phyloP scores from a whole-genome alignment of 208 protist species.

The Naegleria lovaniensis region DNA sequence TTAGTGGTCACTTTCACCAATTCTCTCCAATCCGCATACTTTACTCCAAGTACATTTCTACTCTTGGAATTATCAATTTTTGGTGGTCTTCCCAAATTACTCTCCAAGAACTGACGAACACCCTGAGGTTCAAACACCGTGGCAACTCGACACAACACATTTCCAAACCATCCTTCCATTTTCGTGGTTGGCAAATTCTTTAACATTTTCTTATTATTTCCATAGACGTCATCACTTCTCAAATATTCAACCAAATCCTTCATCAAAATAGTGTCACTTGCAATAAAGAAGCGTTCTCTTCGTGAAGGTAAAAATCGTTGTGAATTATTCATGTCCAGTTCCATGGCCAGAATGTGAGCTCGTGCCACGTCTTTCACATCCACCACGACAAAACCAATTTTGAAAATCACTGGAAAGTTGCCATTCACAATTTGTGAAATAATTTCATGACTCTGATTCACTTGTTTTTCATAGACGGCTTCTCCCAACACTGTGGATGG shows the following conservation, averaged over 20 bases:
- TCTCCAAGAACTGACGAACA: neutral
- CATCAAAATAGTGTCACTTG: neutral
- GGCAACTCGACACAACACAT: neutral
- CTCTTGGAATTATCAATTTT: too few species aligned
- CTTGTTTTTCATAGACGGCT: neutral
- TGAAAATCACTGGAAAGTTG: neutral
- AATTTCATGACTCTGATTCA: neutral
- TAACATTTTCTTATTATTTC: neutral
- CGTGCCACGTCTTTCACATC: neutral
- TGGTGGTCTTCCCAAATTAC: neutral
- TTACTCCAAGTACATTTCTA: too few species aligned
- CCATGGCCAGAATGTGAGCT: neutral
- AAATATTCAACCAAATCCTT: neutral
- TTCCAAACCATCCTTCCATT: neutral
- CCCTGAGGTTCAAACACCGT: neutral
- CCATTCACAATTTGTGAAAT: neutral
- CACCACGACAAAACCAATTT: neutral
- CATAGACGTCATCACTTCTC: neutral
- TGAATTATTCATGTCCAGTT: neutral
- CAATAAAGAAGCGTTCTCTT: constrained; percentile 13
- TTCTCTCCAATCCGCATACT: too few species aligned
- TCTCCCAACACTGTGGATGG: neutral
- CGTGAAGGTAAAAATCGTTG: constrained; percentile 24
- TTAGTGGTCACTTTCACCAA: too few species aligned
- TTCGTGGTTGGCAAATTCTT: neutral